These are phyloP conservation scores for Eucalyptus viminalis DNA, from an alignment of 345 rosid genomes.

Conservation along the genomic window DNA sequence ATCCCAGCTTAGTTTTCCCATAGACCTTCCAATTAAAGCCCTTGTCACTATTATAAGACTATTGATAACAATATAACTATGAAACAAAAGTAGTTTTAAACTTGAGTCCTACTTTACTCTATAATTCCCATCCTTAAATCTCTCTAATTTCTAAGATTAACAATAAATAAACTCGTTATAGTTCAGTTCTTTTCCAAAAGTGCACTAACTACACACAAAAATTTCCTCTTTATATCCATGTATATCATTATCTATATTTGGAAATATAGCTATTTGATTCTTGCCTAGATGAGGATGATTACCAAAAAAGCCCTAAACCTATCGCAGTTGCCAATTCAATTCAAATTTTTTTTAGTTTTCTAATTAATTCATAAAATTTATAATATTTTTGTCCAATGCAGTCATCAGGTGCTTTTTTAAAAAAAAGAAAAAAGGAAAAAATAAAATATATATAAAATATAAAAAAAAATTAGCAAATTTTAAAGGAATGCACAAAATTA, in stretches of 20 bases:
- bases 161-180: not conserved
- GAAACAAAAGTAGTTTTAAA: not conserved
- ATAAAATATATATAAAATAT: not conserved
- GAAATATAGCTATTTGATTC: not conserved
- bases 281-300: not conserved
- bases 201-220: not conserved
- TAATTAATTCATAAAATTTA: not conserved
- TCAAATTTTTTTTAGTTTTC: not conserved
- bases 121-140: not conserved
- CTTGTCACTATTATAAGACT: not conserved
- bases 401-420: not conserved
- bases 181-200: not conserved
- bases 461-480: not conserved
- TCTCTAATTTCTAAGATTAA: not conserved
- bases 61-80: not conserved
- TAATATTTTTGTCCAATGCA: fast-evolving
- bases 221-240: not conserved
- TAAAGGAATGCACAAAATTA: not conserved
- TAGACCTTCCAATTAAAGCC: not conserved
- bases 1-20: not conserved
- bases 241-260: not conserved
- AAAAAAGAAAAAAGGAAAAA: not conserved
- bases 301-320: not conserved
- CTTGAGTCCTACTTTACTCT: not conserved
- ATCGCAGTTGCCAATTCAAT: fast-evolving